A percentile compares a stretch with the other conserved stretches of the same genome.
Evolutionary conservation across 179 eudicot species (phyloP).

Genomic region (Vitellaria paradoxa): DNA sequence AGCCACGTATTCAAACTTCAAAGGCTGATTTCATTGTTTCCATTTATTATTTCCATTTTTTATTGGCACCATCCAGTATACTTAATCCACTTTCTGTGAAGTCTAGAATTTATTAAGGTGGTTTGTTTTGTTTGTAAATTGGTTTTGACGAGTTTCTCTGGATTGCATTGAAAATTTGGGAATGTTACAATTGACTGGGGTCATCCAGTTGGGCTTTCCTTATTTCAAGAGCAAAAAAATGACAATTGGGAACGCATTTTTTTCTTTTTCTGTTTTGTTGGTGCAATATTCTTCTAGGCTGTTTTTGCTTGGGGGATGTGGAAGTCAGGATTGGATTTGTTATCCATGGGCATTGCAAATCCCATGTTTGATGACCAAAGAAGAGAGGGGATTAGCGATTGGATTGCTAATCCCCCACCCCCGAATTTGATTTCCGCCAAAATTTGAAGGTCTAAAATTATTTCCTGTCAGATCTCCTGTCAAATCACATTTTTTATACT

Average conservation of each 20-base stretch:
- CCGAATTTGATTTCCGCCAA: too few relatives aligned
- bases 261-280: not conserved
- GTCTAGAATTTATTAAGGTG: not conserved
- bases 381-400: too few relatives aligned
- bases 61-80: not conserved
- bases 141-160: not conserved
- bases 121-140: not conserved
- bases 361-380: too few relatives aligned
- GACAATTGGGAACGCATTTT: not conserved
- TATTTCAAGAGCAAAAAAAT: not conserved
- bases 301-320: too few relatives aligned
- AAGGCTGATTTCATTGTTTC: constrained; percentile 8
- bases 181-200: not conserved
- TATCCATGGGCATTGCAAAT: too few relatives aligned
- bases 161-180: not conserved
- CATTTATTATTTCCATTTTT: not conserved
- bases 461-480: too few relatives aligned
- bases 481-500: too few relatives aligned
- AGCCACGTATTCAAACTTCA: constrained; percentile 19
- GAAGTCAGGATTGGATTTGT: too few relatives aligned
- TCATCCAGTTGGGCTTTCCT: not conserved
- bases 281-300: not conserved
- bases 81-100: not conserved
- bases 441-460: too few relatives aligned
- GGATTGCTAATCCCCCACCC: too few relatives aligned